These are phyloP conservation scores for Phoma sp. DNA, from an alignment of 2,329 filamentous ascomycete genomes.

Conservation along the genomic window DNA sequence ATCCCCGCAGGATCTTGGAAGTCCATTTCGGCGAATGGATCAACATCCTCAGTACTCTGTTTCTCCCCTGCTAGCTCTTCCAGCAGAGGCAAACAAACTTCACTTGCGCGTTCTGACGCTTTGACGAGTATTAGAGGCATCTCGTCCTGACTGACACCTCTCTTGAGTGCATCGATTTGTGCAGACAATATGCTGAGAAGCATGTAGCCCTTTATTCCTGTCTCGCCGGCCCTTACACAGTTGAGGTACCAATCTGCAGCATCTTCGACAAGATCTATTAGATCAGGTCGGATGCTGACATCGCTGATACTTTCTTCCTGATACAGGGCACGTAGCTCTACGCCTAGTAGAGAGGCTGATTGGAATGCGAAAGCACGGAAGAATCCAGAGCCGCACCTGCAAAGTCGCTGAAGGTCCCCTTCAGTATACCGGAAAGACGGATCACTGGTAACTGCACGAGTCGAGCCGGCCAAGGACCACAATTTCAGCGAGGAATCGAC, in stretches of 20 bases:
- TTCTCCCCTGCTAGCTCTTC: conserved; percentile 21
- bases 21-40: conserved; percentile 4
- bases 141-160: conserved; percentile 16
- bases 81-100: conserved; percentile 27
- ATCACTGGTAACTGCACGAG: conserved; percentile 1
- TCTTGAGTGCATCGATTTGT: conserved; percentile 30
- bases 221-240: conserved; percentile 38
- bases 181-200: conserved; percentile 26
- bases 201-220: conserved; percentile 38
- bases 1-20: conserved; percentile 18
- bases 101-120: conserved; percentile 24
- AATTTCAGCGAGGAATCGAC: conserved; percentile 37
- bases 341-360: conserved; percentile 26
- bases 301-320: conserved; percentile 34
- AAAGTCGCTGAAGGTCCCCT: conserved; percentile 27
- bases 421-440: conserved; percentile 7
- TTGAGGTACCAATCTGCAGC: conserved; percentile 26
- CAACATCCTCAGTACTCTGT: not conserved
- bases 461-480: conserved; percentile 26
- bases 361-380: conserved; percentile 33
- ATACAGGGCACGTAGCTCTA: conserved; percentile 32
- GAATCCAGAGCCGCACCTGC: conserved; percentile 32
- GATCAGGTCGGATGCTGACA: conserved; percentile 24
- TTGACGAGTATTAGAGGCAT: conserved; percentile 20
- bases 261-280: conserved; percentile 28